Base-by-base conservation (phyloP, 768 basidiomycete genomes). In the Boletus tylopilopsis region DNA sequence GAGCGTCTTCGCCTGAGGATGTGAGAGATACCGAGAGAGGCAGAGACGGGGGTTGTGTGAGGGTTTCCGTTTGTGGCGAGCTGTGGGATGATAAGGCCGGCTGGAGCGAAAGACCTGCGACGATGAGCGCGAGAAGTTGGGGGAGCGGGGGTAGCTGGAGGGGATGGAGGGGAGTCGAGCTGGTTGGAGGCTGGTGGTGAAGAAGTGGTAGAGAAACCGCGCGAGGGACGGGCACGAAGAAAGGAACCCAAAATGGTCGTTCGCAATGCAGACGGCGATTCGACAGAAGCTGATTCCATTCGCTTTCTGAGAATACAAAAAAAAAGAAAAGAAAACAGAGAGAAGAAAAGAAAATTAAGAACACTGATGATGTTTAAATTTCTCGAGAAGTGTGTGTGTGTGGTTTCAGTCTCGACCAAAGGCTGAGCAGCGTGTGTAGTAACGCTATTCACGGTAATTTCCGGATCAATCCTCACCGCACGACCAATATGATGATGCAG, bases 1-100 rank as follows among this genome's bases (percentile, higher is more conserved):
- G 85, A 85, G 50, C 86, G 78, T 57, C 86, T 70, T 48, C 85
- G 73, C 47, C 85, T 71, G 30, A 88, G 76, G 74, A 87, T 87
- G 58, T 79, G 75, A 6, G 80, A 73, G 35, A 85, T 70, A n/a
- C 73, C 75, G 32, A 77, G 68, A 0, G 68, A 59, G 25, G 75
- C 60, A 23, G 55, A 49, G 24, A 42, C 47, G 24, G 59, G 56
- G 27, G 56, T 51, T 18, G 59, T 3, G 59, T 55, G 64, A 58
- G 66, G 40, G 54, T 49, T 58, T 29, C 55, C 57, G 58, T 50
- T 66, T 45, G 60, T 45, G 69, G 68, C 64, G 69, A 49, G 60
- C 50, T 55, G 74, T 60, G 42, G 69, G 32, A 72, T 67, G 54
- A 55, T 62, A 55, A 69, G 66, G 36, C 65, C 56, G 8, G 66